A percentile compares a stretch with the other conserved stretches of the same genome.
phyloP scores from a whole-genome alignment of 441 rosid genomes.

The California macrophylla region DNA sequence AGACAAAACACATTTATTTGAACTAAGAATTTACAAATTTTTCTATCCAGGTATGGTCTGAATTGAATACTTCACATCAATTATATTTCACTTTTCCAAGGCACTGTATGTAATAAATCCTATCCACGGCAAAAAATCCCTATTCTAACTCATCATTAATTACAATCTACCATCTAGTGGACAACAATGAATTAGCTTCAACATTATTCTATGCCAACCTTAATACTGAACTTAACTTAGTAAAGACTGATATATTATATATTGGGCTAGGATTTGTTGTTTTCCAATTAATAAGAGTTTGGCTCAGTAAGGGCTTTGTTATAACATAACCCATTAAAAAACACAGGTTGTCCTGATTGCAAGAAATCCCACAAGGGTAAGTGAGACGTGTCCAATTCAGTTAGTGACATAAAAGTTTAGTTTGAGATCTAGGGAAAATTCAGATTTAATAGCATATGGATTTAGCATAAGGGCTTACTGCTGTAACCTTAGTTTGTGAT shows the following conservation, averaged over 20 bases:
- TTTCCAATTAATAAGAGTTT: neutral
- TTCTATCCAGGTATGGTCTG: neutral
- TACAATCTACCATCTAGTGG: neutral
- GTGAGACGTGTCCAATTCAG: neutral
- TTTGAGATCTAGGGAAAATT: too few species aligned
- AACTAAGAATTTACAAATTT: neutral
- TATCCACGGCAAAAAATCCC: neutral
- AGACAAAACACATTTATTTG: neutral
- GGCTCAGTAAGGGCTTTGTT: neutral
- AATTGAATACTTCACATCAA: neutral
- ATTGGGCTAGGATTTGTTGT: neutral
- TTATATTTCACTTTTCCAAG: neutral
- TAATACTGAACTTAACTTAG: neutral
- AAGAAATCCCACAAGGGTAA: neutral
- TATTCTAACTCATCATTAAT: neutral
- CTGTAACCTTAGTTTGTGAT: too few species aligned
- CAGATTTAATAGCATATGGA: too few species aligned
- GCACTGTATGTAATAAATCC: neutral
- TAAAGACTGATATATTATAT: neutral
- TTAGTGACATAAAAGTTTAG: neutral
- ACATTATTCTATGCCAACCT: neutral
- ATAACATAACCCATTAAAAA: neutral
- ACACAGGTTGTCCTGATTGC: too few species aligned
- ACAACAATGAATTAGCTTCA: neutral
- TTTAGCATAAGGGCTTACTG: neutral